These are phyloP conservation scores for Daedalea quercina DNA, from an alignment of 768 basidiomycete species.

Conservation along the genomic window DNA sequence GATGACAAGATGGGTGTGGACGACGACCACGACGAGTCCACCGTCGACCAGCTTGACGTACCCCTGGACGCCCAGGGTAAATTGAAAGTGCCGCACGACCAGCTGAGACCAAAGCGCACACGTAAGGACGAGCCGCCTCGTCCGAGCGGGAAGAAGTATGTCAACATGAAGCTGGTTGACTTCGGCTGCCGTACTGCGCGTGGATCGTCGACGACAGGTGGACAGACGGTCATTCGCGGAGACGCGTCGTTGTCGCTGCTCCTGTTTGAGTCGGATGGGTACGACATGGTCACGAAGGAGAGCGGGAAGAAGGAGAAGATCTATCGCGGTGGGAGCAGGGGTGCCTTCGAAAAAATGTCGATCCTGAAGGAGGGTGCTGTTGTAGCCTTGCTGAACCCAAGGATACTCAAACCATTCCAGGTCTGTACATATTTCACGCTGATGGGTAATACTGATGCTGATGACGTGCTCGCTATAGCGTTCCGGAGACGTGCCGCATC, in stretches of 20 bases:
- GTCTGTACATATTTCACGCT: constrained; percentile 31
- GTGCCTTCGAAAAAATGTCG: constrained; percentile 85
- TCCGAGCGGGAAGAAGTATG: constrained; percentile 67
- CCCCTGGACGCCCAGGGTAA: background rate
- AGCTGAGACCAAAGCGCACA: constrained; percentile 28
- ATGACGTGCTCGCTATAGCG: constrained; percentile 26
- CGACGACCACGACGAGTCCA: constrained; percentile 18
- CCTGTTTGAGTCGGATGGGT: constrained; percentile 82
- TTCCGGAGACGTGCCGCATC: constrained; percentile 58
- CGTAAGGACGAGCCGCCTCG: constrained; percentile 30
- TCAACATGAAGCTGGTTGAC: constrained; percentile 80
- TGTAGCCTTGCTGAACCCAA: constrained; percentile 83
- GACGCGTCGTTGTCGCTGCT: constrained; percentile 80
- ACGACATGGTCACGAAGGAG: constrained; percentile 47
- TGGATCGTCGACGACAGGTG: constrained; percentile 44
- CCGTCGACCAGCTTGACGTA: constrained; percentile 14
- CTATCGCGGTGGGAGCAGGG: constrained; percentile 85
- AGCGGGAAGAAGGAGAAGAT: constrained; percentile 52
- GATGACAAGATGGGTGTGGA: constrained; percentile 33
- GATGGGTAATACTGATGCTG: background rate
- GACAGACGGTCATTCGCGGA: constrained; percentile 58
- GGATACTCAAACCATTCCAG: constrained; percentile 80
- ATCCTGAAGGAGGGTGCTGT: constrained; percentile 88
- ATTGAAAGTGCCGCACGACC: constrained; percentile 2
- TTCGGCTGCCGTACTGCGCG: constrained; percentile 56